phyloP scores from a whole-genome alignment of 371 early-diverging fungal species.

The Rhizopus sp. region DNA sequence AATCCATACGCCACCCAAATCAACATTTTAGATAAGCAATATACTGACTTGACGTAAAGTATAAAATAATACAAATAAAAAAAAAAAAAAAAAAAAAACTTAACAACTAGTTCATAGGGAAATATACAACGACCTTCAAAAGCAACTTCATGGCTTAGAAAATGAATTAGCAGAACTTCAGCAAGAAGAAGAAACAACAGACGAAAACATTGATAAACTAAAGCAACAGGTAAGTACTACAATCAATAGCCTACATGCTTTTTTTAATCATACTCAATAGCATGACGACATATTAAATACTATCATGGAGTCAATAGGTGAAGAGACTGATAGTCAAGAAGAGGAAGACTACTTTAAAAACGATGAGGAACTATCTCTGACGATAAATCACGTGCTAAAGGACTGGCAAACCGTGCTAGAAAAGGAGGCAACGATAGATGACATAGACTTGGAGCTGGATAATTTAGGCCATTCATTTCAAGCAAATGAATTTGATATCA shows the following conservation, averaged over 20 bases:
- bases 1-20: constrained; percentile 9
- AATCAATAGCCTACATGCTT: neutral
- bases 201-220: neutral
- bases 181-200: constrained; percentile 4
- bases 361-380: neutral
- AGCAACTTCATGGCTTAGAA: neutral
- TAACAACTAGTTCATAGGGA: neutral
- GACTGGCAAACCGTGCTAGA: neutral
- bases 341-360: neutral
- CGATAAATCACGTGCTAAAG: neutral
- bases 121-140: neutral
- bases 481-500: constrained; percentile 15
- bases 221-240: neutral
- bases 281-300: neutral
- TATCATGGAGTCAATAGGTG: neutral
- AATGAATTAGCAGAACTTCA: neutral
- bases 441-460: neutral
- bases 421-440: neutral
- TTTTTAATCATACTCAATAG: neutral
- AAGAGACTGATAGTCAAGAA: neutral
- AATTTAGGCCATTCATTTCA: neutral
- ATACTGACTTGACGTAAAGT: constrained; percentile 17
- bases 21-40: constrained; percentile 16
- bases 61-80: neutral
- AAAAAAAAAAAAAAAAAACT: neutral